Conservation (phyloP, 1,284 basidiomycete species). For the Cryptococcus sp. region DNA sequence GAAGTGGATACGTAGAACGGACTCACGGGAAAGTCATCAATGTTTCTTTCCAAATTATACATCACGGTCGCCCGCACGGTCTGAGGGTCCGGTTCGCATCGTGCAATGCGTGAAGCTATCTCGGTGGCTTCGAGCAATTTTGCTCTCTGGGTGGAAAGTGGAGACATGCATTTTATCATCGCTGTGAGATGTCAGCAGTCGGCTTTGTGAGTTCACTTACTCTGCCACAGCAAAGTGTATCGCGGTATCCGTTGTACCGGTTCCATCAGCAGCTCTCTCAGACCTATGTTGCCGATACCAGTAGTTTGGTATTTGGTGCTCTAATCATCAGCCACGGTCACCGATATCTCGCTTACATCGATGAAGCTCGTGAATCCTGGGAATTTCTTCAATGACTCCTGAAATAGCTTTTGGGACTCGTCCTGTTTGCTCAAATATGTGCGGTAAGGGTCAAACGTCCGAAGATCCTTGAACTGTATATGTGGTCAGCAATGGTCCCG, state of each 20-base stretch:
- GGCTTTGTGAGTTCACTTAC: constrained; percentile 26
- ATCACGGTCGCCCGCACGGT: constrained; percentile 86
- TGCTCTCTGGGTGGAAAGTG: constrained; percentile 71
- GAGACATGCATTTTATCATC: constrained; percentile 83
- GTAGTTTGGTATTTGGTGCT: constrained; percentile 84
- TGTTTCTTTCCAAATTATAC: constrained; percentile 78
- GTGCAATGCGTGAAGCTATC: constrained; percentile 85
- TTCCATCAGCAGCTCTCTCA: constrained; percentile 95
- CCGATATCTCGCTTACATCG: constrained; percentile 62
- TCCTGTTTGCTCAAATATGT: constrained; percentile 90
- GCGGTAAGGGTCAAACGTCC: constrained; percentile 85
- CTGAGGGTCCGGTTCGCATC: constrained; percentile 87
- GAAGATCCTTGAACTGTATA: constrained; percentile 66
- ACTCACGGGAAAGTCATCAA: constrained; percentile 81
- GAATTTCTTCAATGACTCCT: constrained; percentile 75
- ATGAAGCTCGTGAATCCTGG: constrained; percentile 76
- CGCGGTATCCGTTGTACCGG: constrained; percentile 99
- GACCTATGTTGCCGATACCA: constrained; percentile 79
- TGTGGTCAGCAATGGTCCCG: background rate
- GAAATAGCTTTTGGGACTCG: constrained; percentile 86
- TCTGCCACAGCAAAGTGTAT: constrained; percentile 90
- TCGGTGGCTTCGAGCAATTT: constrained; percentile 83
- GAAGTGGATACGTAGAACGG: background rate
- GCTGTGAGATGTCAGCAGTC: constrained; percentile 41
- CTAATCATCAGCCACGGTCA: constrained; percentile 52